Evolutionary conservation across 2,329 filamentous ascomycete genomes (phyloP), one percentile per base, ranked within the genome.

Genomic region (Diaporthe vaccinii): DNA sequence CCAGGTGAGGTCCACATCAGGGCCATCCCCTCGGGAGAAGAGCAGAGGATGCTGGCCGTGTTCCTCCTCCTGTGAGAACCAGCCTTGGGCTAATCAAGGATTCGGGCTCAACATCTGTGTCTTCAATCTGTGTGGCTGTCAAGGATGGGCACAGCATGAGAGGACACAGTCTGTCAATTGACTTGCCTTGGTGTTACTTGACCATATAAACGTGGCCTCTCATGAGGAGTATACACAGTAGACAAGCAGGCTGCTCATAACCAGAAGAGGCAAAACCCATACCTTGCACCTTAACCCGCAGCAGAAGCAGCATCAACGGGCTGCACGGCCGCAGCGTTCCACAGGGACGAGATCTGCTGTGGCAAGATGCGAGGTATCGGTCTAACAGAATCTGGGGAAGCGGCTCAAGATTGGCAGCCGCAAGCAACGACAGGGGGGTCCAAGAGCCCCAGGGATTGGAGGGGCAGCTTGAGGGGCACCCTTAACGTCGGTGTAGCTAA

Each of bases 401-500:
- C 58, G 74, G 62, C 74, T 65, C 14, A 58, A 71, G 31, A 65
- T 41, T 55, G 65, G 74, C 74, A 61, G 71, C 55, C 55, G 49
- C 70, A 73, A 39, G 39, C 53, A 53, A 34, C 62, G 72, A 75
- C 75, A 75, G 68, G 75, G 74, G 69, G 9, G 34, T 20, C 61
- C 7, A 28, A 62, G 62, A 53, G 36, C 31, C 53, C 73, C 67
- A 69, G 73, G 57, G 58, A 74, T 74, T 74, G 75, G 75, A 76
- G 75, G 75, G 75, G 75, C 75, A 74, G 69, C 62, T 65, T 71
- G 74, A 74, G 74, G 72, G 53, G 61, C 53, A 51, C 57, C 36
- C 72, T 49, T 46, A 73, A 72, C 67, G 75, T 75, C 75, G 72
- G 72, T 76, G 75, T 75, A 68, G 72, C 72, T 76, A 76, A 74